These are phyloP conservation scores for Gelatoporia subvermispora DNA, from an alignment of 768 basidiomycete species.

Conservation along the genomic window DNA sequence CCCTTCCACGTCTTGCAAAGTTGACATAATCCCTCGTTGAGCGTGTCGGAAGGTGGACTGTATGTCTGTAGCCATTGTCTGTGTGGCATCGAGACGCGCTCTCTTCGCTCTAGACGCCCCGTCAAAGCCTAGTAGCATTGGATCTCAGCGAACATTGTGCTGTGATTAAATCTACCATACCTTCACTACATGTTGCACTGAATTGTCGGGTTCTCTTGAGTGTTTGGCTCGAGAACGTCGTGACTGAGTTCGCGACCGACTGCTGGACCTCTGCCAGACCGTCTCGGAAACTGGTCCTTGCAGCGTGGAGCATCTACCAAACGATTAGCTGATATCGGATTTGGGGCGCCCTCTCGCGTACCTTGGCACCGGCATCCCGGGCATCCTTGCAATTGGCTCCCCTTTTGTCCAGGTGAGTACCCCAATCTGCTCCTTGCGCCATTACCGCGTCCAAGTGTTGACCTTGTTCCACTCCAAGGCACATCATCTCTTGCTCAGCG, in stretches of 20 bases:
- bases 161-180: conserved; percentile 19
- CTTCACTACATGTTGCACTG: conserved; percentile 38
- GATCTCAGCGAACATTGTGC: background rate
- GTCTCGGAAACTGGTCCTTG: conserved; percentile 36
- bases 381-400: conserved; percentile 47
- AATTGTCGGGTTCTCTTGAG: conserved; percentile 44
- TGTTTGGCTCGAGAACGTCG: conserved; percentile 47
- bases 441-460: conserved; percentile 39
- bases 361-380: conserved; percentile 59
- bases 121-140: conserved; percentile 50
- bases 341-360: too few relatives aligned
- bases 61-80: conserved; percentile 41
- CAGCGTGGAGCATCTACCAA: conserved; percentile 36
- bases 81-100: conserved; percentile 58
- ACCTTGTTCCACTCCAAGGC: conserved; percentile 46
- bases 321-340: conserved; percentile 4
- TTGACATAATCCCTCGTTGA: conserved; percentile 46
- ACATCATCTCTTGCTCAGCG: conserved; percentile 45
- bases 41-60: conserved; percentile 49
- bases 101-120: conserved; percentile 60
- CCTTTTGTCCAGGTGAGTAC: conserved; percentile 38
- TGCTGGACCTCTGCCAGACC: conserved; percentile 41
- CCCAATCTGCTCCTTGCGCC: conserved; percentile 37
- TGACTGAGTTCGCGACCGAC: conserved; percentile 41
- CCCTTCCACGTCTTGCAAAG: conserved; percentile 42